These are phyloP conservation scores for Kwoniella sp. DNA, from an alignment of 768 basidiomycete species.

Conservation along the genomic window DNA sequence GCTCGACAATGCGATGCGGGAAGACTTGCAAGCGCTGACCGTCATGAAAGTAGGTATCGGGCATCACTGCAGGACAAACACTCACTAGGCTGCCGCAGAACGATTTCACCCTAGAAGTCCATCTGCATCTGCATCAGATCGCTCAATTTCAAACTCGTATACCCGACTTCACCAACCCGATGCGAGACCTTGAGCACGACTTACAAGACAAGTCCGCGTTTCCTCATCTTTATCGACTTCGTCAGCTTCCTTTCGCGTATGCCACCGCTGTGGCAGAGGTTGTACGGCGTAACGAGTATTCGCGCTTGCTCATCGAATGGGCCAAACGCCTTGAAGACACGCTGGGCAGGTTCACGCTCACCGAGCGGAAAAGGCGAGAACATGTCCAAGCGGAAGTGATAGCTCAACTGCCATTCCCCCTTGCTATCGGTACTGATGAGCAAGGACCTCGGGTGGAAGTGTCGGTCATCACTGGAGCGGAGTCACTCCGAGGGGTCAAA, in stretches of 20 bases:
- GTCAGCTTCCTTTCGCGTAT: slow-evolving; percentile 87
- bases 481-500: slow-evolving; percentile 58
- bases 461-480: slow-evolving; percentile 63
- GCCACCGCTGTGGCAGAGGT: slow-evolving; percentile 86
- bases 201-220: slow-evolving; percentile 67
- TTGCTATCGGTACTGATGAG: slow-evolving; percentile 69
- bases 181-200: slow-evolving; percentile 65
- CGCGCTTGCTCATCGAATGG: slow-evolving; percentile 77
- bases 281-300: slow-evolving; percentile 82
- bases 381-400: slow-evolving; percentile 79
- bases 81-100: slow-evolving; percentile 39
- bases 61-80: background rate
- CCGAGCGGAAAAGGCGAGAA: slow-evolving; percentile 75
- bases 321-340: slow-evolving; percentile 76
- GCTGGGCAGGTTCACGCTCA: slow-evolving; percentile 75
- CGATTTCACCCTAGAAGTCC: slow-evolving; percentile 50
- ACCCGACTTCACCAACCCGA: slow-evolving; percentile 63
- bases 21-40: slow-evolving; percentile 37
- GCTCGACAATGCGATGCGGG: slow-evolving; percentile 40
- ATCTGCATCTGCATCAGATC: slow-evolving; percentile 67
- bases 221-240: slow-evolving; percentile 81
- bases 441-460: slow-evolving; percentile 75
- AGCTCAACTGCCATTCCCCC: slow-evolving; percentile 81
- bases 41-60: slow-evolving; percentile 35
- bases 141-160: slow-evolving; percentile 76